Base-by-base conservation (phyloP, 208 protist species). In the Leptomonas pyrrhocoris region DNA sequence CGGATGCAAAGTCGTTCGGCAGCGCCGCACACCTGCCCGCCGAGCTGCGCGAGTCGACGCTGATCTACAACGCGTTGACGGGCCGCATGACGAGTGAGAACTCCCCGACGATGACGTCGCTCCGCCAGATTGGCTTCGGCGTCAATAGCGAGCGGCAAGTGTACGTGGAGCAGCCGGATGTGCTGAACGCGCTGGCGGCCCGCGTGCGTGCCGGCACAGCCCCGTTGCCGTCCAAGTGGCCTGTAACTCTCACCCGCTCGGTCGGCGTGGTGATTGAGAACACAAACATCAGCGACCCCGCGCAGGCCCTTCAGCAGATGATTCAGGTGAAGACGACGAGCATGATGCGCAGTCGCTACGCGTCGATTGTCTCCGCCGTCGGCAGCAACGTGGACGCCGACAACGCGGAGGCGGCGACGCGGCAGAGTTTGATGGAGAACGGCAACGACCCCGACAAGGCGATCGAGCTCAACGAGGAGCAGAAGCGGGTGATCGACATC, bases 1-100 rank as follows among this genome's bases (percentile, higher is more conserved):
- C 58, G 9, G 42, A 60, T 23, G 11, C 30, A 16, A 42, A 40
- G 9, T 51, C 3, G 9, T 59, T 50, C 19, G 67, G 12, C 19
- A 30, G 0, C 51, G 27, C 15, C 61, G 8, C 3, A 9, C 3
- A 27, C 18, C 4, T 16, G 30, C 2, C 40, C 25, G 48, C 51
- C 18, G 64, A 81, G 28, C 58, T 46, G 40, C 67, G 59, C n/a
- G 66, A 83, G 55, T 76, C 72, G 11, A 83, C 77, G 49, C 79
- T 95, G 31, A 80, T 95, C 38, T 95, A 94, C 77, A 95, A 95
- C 75, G 79, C 90, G 9, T 64, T 95, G 11, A 95, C 70, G 30
- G 90, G 90, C 30, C 90, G 90, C 77, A 92, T 95, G 88, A 90
- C 86, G 11, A 94, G 82, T 38, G 88, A 93, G 59, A 78, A 51